Evolutionary conservation across 805 yeast genomes (phyloP).

Genomic region (Hanseniaspora mollemarum): DNA sequence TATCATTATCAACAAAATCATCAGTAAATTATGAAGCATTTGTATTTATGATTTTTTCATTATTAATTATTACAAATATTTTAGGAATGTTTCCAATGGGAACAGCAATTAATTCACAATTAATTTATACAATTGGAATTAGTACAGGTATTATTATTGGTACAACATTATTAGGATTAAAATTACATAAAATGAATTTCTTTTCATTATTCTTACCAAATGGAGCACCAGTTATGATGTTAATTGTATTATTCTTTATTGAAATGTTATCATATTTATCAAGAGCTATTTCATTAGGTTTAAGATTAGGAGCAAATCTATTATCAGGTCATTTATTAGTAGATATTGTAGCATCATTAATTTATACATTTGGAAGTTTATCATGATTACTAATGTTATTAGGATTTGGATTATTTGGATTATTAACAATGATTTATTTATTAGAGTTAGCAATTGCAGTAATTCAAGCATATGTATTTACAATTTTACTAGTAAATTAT

Average conservation of each 20-base stretch:
- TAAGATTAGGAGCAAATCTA: constrained; percentile 24
- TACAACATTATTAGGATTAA: constrained; percentile 20
- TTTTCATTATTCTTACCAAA: constrained; percentile 24
- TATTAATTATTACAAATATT: constrained; percentile 22
- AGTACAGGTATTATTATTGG: constrained; percentile 20
- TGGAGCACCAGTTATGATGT: constrained; percentile 23
- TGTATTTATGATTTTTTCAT: constrained; percentile 21
- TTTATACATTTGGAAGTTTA: constrained; percentile 23
- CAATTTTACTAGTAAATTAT: constrained; percentile 24
- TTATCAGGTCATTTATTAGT: constrained; percentile 26
- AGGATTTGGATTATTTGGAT: constrained; percentile 22
- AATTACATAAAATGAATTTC: constrained; percentile 20
- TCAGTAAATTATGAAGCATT: constrained; percentile 21
- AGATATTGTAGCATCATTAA: constrained; percentile 24
- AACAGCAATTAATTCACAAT: constrained; percentile 22
- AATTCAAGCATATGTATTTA: constrained; percentile 25
- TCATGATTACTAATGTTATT: constrained; percentile 20
- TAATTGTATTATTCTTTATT: constrained; percentile 24
- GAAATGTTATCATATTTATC: constrained; percentile 23
- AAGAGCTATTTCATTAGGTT: constrained; percentile 24
- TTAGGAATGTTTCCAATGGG: constrained; percentile 23
- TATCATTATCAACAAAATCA: constrained; percentile 21
- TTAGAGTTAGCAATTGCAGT: constrained; percentile 25
- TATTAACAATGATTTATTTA: constrained; percentile 21
- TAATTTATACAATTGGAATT: constrained; percentile 21